Evolutionary conservation across 805 yeast genomes (phyloP), one percentile per base, ranked within the genome.

Genomic region (Wickerhamomyces silvicola): DNA sequence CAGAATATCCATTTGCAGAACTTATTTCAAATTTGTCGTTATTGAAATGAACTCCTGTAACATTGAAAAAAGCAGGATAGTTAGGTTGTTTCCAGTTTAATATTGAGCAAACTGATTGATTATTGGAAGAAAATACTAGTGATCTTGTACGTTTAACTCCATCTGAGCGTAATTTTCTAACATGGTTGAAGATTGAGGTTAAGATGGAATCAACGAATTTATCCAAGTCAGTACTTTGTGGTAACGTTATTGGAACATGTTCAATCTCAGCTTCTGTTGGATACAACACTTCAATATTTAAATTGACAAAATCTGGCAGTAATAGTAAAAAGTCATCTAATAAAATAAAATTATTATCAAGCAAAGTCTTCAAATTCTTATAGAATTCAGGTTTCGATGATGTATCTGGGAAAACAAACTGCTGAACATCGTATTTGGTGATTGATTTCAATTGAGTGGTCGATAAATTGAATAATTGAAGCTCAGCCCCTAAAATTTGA

Each of bases 11-110:
- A 47, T 68, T 67, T 2, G 72, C 62, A 2, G 70, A 57, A 24
- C 62, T 59, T 19, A 57, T 42, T 10, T 43, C 52, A 36, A 68
- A 68, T 32, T 39, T 38, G 12, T 59, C 56, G 8, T 43, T 36
- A 20, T 54, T 41, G 45, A 53, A 64, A 23, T 67, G 60, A 9
- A 78, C 62, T n/a, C 86, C 84, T 45, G 76, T 78, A 71, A 88
- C 74, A 35, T 79, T 75, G 59, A 84, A 82, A 43, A 92, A 78
- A 1, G 92, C 97, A 0, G 98, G 97, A 59, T 81, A 92, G 55
- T 90, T 90, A 10, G 98, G 97, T 59, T 92, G 98, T 58, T 92
- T 92, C 98, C 98, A 92, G 59, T 92, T 92, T 46, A 92, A 61
- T 28, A 86, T 82, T 9, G 95, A 85, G 59, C 97, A 92, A n/a